Evolutionary conservation across 2,329 filamentous ascomycete genomes (phyloP).

Genomic region (Arachnopeziza araneosa): DNA sequence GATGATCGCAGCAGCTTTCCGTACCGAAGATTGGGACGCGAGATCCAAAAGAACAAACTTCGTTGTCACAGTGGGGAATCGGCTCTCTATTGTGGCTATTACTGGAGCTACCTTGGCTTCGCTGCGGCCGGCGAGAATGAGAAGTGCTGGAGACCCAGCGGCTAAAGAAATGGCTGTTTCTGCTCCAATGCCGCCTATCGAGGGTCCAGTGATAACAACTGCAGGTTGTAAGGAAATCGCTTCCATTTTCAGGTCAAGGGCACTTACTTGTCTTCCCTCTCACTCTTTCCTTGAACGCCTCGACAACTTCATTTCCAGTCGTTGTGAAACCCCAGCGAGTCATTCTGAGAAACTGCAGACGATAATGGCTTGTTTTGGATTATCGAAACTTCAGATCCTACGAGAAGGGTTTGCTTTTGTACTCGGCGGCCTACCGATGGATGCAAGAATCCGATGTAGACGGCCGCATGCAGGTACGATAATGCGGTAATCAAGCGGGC

Average conservation of each 20-base stretch:
- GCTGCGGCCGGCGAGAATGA: conserved; percentile 14
- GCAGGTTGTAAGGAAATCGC: not conserved
- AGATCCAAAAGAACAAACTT: conserved; percentile 30
- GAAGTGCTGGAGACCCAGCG: conserved; percentile 11
- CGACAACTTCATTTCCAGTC: not conserved
- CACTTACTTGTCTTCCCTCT: not conserved
- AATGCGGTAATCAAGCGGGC: not conserved
- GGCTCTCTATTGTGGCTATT: conserved; percentile 6
- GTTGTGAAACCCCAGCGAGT: not conserved
- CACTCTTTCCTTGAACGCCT: not conserved
- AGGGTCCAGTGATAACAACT: conserved; percentile 15
- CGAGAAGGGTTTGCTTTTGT: not conserved
- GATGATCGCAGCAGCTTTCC: conserved; percentile 34
- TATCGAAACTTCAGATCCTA: not conserved
- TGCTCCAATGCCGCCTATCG: conserved; percentile 8
- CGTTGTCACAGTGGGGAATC: conserved; percentile 1
- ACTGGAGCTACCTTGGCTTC: conserved; percentile 10
- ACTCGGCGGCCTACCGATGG: not conserved
- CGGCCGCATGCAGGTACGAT: not conserved
- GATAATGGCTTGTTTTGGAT: not conserved
- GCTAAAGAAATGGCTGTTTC: conserved; percentile 17
- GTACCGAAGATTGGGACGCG: conserved; percentile 35
- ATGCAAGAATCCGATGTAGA: not conserved
- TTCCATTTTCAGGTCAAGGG: not conserved
- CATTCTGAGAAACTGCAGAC: not conserved